Base-by-base conservation (phyloP, 768 basidiomycete genomes). In the Fistulinella prunicolor region DNA sequence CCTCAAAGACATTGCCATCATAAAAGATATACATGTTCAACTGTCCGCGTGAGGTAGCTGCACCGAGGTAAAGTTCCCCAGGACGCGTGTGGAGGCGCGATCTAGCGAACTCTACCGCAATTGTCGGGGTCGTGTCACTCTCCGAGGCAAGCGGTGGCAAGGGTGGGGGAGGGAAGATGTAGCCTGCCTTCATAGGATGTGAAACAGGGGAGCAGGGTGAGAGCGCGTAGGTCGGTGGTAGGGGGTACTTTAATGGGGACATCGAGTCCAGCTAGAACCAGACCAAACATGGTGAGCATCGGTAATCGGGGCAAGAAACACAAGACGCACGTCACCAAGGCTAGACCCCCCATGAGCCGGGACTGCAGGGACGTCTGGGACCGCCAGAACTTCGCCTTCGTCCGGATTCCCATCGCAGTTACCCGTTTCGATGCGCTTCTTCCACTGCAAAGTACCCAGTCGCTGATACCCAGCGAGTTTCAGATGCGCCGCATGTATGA, bases 191-290 rank as follows among this genome's bases (percentile, higher is more conserved):
- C 9, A 28, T 17, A 40, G 9, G 32, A 34, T 34, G 16, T 16
- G 12, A 16, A 34, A 34, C 32, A 16, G 16, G 16, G 12, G 32
- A 58, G 43, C 19, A 53, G 13, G 50, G 50, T n/a, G 54, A 55
- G n/a, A 55, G 53, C 19, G 42, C 55, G 49, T 17, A 42, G 28
- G 23, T 55, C 42, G 9, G 70, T 39, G 44, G 47, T 24, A 67
- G 35, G 6, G 69, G 72, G 48, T 72, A 28, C 10, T 28, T 10
- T 5, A 28, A 28, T 10, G 26, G 72, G 28, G 73, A 46, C 14
- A 68, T 40, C 14, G 44, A 29, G 49, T 72, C 70, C 24, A 66
- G 43, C 73, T 75, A 17, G 32, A 5, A 16, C 5, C 7, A 34
- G 6, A 28, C 26, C 16, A 12, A 34, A 34, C 32, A 5, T n/a